Base-by-base conservation (phyloP, 1,139 yeast species). In the Scheffersomyces segobiensis region DNA sequence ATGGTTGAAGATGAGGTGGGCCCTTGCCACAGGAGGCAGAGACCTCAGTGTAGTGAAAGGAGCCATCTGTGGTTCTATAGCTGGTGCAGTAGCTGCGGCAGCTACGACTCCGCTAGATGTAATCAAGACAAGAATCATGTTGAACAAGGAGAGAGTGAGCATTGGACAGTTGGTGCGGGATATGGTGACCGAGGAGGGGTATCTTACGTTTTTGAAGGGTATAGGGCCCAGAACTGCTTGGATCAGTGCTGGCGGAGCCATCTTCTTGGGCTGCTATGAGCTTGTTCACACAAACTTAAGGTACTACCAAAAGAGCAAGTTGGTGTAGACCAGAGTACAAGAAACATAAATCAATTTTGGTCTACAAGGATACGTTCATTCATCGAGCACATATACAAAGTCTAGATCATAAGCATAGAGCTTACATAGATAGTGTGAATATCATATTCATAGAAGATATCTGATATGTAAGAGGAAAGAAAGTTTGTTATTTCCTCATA, bases 221-320 rank as follows among this genome's bases (percentile, higher is more conserved):
- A 82, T 93, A 50, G 98, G 97, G 0, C 98, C 99, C 2, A 81
- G 99, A 71, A 93, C 98, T 0, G 83, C 91, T 85, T 95, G 99
- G 99, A 95, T 95, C 60, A 88, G 97, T 76, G 96, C 97, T 3
- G 99, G 99, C 19, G 99, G 99, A 20, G 97, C 98, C 42, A 92
- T 96, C 48, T 95, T 96, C 76, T 80, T 95, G 58, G 99, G 99
- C 3, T 91, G 92, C 59, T 95, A 95, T 69, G 99, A 95, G 73
- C 75, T 88, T 24, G 93, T 89, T 4, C 86, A 72, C 60, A 63
- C 73, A 39, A 63, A 60, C 32, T 62, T 70, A 50, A 55, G 63
- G 24, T 48, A 58, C 3, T 53, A 55, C 46, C 12, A 32, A 4
- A 32, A 17, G 42, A 32, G 17, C 7, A 32, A 32, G 42, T 32